These are phyloP conservation scores for Bullera alba DNA, from an alignment of 768 basidiomycete species.

Conservation along the genomic window DNA sequence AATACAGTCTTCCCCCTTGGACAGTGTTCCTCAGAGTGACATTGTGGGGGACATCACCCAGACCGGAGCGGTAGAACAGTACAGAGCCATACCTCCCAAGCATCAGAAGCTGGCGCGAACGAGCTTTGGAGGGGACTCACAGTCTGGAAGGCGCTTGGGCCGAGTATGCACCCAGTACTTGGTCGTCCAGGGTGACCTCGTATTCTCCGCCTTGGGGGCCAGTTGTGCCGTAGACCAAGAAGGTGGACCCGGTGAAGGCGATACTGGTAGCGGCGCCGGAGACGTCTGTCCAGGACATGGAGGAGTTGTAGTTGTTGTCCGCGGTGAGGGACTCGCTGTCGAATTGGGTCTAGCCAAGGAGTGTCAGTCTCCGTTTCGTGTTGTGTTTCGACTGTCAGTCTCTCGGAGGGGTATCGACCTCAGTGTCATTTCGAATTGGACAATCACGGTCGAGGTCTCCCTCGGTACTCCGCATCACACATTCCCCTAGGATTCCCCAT, in stretches of 20 bases:
- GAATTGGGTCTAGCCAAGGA: constrained; percentile 12
- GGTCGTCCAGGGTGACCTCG: constrained; percentile 25
- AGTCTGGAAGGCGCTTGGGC: constrained; percentile 13
- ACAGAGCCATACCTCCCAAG: constrained; percentile 18
- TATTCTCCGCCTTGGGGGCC: constrained; percentile 17
- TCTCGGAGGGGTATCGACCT: background rate
- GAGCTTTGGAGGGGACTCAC: constrained; percentile 13
- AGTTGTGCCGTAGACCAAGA: constrained; percentile 17
- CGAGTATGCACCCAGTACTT: constrained; percentile 16
- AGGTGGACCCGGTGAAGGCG: constrained; percentile 12
- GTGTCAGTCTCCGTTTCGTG: background rate
- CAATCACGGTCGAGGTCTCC: background rate
- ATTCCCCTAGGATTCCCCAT: no score
- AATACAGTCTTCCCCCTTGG: constrained; percentile 19
- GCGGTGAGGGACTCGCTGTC: constrained; percentile 8
- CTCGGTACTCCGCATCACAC: no score
- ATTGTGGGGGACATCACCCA: constrained; percentile 12
- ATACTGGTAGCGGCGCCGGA: constrained; percentile 19
- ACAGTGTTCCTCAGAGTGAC: constrained; percentile 21
- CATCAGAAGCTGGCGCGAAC: background rate
- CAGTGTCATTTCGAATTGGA: background rate
- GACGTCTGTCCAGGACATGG: constrained; percentile 32
- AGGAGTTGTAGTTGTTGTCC: constrained; percentile 12
- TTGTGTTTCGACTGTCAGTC: background rate
- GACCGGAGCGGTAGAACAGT: constrained; percentile 18